These are phyloP conservation scores for Spatholobus suberectus DNA, from an alignment of 306 rosid genomes.

Conservation along the genomic window DNA sequence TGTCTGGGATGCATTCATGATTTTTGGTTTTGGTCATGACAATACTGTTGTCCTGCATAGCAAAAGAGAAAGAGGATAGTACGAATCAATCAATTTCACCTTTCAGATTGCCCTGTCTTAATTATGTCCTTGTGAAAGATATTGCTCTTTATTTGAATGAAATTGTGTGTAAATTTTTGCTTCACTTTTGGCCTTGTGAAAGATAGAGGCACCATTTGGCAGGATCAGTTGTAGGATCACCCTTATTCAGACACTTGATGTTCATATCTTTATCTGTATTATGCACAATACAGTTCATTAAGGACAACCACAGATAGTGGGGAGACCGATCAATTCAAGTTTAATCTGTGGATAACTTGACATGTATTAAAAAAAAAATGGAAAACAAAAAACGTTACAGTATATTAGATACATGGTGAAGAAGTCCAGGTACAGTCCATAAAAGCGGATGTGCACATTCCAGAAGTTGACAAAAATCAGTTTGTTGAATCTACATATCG, in stretches of 20 bases:
- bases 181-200: not conserved
- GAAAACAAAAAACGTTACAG: not conserved
- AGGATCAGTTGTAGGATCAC: not conserved
- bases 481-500: not conserved
- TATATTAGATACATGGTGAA: slow-evolving; percentile 3
- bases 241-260: not conserved
- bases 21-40: slow-evolving; percentile 12
- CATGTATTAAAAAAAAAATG: not conserved
- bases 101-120: not conserved
- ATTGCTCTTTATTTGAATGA: slow-evolving; percentile 29
- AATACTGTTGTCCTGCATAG: slow-evolving; percentile 34
- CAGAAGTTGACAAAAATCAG: slow-evolving; percentile 19
- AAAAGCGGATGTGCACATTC: slow-evolving; percentile 27
- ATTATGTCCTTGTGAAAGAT: not conserved
- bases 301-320: slow-evolving; percentile 5
- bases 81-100: slow-evolving; percentile 10
- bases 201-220: not conserved
- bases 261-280: not conserved
- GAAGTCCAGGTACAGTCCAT: slow-evolving; percentile 8
- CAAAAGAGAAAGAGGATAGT: slow-evolving; percentile 8
- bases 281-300: slow-evolving; percentile 4
- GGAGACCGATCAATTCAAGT: not conserved
- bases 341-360: not conserved
- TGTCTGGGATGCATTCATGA: slow-evolving; percentile 46
- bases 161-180: not conserved